phyloP scores from a whole-genome alignment of 331 rosid genomes.

The Malus hybrid region DNA sequence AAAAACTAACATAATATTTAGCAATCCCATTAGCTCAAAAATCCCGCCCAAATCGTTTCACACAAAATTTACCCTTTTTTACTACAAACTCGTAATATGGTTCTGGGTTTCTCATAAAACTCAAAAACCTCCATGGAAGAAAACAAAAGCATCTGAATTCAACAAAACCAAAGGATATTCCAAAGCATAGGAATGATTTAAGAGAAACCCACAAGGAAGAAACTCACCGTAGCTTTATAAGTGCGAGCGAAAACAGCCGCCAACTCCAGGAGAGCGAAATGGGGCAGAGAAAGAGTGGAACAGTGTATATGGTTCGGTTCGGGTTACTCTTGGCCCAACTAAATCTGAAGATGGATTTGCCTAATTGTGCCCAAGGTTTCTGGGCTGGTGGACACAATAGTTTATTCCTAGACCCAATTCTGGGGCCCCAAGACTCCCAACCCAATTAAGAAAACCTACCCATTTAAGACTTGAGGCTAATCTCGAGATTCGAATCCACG shows the following conservation, averaged over 20 bases:
- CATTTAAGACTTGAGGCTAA: too few relatives aligned
- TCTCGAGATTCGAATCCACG: too few relatives aligned
- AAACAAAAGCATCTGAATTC: neutral
- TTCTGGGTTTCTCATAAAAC: neutral
- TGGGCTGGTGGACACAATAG: neutral
- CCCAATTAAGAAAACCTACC: too few relatives aligned
- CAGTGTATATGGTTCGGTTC: neutral
- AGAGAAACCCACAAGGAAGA: neutral
- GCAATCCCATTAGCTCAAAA: neutral
- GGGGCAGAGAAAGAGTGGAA: neutral
- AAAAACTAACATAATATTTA: neutral
- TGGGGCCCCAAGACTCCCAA: too few relatives aligned
- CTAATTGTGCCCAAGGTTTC: neutral
- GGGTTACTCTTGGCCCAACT: neutral
- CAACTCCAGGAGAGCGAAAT: neutral
- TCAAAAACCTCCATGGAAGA: neutral
- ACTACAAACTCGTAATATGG: neutral
- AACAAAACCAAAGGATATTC: neutral
- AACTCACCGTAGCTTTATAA: slow-evolving; percentile 3
- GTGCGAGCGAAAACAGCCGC: neutral
- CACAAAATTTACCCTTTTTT: neutral
- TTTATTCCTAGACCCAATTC: neutral
- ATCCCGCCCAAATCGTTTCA: neutral
- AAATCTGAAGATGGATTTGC: neutral
- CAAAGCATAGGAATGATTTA: neutral